Conservation (phyloP, 345 rosid species). For the Citrus sinensis region DVS_A1.0 CM039163.1:21991001-21991500, state of each 20-base stretch:
- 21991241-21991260: slow-evolving; percentile 65
- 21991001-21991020: background rate
- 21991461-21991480: slow-evolving; percentile 97
- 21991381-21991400: slow-evolving; percentile 68
- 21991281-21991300: slow-evolving; percentile 36
- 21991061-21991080: slow-evolving; percentile 47
- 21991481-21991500: slow-evolving; percentile 98
- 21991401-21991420: slow-evolving; percentile 88
- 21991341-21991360: background rate
- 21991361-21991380: slow-evolving; percentile 60
- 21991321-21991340: background rate
- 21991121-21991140: slow-evolving; percentile 64
- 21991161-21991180: slow-evolving; percentile 89
- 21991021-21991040: background rate
- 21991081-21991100: slow-evolving; percentile 79
- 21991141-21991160: slow-evolving; percentile 71
- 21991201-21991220: slow-evolving; percentile 96
- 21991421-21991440: slow-evolving; percentile 82
- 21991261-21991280: slow-evolving; percentile 78
- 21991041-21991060: background rate
- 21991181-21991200: slow-evolving; percentile 90
- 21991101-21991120: slow-evolving; percentile 83
- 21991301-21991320: background rate
- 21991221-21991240: slow-evolving; percentile 69
- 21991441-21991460: slow-evolving; percentile 83